Percentiles rank a stretch among this genome's conserved stretches.
Conservation (phyloP, 352 stramenopile species). For the Pythium biforme region DNA sequence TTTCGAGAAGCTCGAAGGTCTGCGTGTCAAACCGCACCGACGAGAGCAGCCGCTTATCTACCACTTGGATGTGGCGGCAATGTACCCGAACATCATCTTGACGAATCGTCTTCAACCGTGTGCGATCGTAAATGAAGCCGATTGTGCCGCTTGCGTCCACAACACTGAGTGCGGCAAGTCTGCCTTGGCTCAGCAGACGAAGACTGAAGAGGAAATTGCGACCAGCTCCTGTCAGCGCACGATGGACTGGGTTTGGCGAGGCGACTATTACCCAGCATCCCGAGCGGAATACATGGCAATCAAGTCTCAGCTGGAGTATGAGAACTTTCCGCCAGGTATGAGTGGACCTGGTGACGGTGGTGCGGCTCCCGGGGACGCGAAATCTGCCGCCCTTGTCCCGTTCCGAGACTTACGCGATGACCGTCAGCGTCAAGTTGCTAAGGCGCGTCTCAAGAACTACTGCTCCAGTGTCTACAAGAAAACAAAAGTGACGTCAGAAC, state of each 20-base stretch:
- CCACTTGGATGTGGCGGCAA: constrained; percentile 98
- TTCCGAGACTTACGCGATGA: constrained; percentile 58
- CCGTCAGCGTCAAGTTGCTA: constrained; percentile 65
- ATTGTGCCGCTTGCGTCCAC: constrained; percentile 95
- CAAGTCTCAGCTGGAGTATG: constrained; percentile 93
- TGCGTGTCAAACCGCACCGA: constrained; percentile 92
- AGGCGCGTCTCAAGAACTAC: constrained; percentile 91
- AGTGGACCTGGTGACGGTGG: background rate
- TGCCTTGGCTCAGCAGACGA: constrained; percentile 72
- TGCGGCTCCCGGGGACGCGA: constrained; percentile 2
- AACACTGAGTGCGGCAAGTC: constrained; percentile 81
- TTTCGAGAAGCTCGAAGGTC: constrained; percentile 90
- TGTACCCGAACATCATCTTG: constrained; percentile 99
- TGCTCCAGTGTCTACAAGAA: constrained; percentile 97
- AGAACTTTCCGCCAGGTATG: constrained; percentile 61
- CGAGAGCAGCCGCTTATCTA: constrained; percentile 96
- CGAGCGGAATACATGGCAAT: constrained; percentile 95
- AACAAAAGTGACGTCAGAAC: constrained; percentile 95
- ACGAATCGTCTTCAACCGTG: constrained; percentile 98
- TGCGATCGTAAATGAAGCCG: constrained; percentile 94
- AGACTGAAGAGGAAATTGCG: constrained; percentile 25
- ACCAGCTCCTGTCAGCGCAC: constrained; percentile 94
- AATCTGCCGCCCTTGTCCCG: constrained; percentile 36
- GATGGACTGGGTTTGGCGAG: constrained; percentile 99
- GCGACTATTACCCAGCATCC: constrained; percentile 94